These are phyloP conservation scores for Backusella tarrabulga DNA, from an alignment of 192 early-diverging fungal species.

Conservation along the genomic window DNA sequence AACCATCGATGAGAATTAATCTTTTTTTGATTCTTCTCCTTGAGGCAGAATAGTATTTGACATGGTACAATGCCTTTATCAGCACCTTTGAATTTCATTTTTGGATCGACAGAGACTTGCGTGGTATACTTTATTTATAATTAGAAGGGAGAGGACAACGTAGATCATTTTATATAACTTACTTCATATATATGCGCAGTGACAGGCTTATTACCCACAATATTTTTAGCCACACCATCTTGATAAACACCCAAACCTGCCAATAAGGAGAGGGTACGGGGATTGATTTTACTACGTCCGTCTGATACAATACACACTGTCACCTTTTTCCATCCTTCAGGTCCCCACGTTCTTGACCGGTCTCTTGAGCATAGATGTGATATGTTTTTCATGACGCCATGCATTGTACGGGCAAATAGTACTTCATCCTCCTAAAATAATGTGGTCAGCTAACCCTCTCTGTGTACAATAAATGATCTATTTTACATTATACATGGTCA, in stretches of 20 bases:
- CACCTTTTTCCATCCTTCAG: slow-evolving; percentile 69
- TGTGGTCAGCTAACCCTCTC: neutral
- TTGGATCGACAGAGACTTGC: slow-evolving; percentile 54
- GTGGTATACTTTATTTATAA: slow-evolving; percentile 54
- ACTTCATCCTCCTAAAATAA: slow-evolving; percentile 60
- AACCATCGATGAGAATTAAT: slow-evolving; percentile 69
- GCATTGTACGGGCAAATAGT: slow-evolving; percentile 69
- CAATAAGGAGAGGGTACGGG: slow-evolving; percentile 59
- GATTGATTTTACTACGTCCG: slow-evolving; percentile 64
- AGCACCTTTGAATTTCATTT: slow-evolving; percentile 46
- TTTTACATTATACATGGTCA: slow-evolving; percentile 78
- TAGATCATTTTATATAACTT: neutral
- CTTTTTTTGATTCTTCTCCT: slow-evolving; percentile 68
- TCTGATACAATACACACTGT: slow-evolving; percentile 77
- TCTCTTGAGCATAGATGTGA: slow-evolving; percentile 60
- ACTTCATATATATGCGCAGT: slow-evolving; percentile 64
- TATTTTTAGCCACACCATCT: slow-evolving; percentile 63
- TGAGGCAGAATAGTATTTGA: slow-evolving; percentile 77
- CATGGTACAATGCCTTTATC: slow-evolving; percentile 55
- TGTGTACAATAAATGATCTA: neutral
- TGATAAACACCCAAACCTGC: slow-evolving; percentile 76
- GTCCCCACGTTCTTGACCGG: slow-evolving; percentile 48
- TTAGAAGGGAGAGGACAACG: neutral
- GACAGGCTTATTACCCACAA: slow-evolving; percentile 58
- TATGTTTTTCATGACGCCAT: slow-evolving; percentile 74